phyloP scores from a whole-genome alignment of 2,329 filamentous ascomycete genomes.

The Fusarium sp. region DNA sequence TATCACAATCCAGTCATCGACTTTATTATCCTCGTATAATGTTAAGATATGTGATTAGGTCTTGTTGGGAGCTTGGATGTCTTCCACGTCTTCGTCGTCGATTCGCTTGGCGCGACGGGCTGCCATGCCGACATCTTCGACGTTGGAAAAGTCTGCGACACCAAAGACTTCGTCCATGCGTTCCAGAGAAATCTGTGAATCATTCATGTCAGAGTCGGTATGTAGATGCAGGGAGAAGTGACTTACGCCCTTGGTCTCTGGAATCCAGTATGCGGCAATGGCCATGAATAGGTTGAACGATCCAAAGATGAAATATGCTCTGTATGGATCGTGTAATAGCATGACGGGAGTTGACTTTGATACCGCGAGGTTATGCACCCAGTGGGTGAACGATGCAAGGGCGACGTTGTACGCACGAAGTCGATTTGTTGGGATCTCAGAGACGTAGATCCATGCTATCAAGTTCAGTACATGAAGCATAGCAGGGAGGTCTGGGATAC shows the following conservation, averaged over 20 bases:
- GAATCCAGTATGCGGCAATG: conserved; percentile 59
- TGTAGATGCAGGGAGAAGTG: fast-evolving
- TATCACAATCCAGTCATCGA: background rate
- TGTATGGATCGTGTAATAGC: conserved; percentile 59
- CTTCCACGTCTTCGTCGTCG: conserved; percentile 31
- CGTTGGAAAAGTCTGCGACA: conserved; percentile 31
- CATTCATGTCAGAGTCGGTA: background rate
- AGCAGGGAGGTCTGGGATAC: conserved; percentile 32
- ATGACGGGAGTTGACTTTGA: conserved; percentile 71
- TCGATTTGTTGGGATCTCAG: conserved; percentile 71
- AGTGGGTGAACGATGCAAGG: conserved; percentile 71
- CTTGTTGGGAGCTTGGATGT: background rate
- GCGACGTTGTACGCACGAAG: conserved; percentile 70
- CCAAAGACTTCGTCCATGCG: conserved; percentile 39
- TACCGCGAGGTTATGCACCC: conserved; percentile 75
- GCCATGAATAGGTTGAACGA: conserved; percentile 69
- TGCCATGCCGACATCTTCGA: conserved; percentile 30
- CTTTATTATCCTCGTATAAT: background rate
- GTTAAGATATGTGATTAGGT: background rate
- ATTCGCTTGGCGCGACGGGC: conserved; percentile 13
- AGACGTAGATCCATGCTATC: conserved; percentile 60
- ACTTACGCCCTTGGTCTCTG: conserved; percentile 69
- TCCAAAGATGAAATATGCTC: conserved; percentile 70
- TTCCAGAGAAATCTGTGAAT: conserved; percentile 31
- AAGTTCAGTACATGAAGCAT: background rate